phyloP scores from a whole-genome alignment of 257 asterid genomes.

The Striga asiatica region DNA sequence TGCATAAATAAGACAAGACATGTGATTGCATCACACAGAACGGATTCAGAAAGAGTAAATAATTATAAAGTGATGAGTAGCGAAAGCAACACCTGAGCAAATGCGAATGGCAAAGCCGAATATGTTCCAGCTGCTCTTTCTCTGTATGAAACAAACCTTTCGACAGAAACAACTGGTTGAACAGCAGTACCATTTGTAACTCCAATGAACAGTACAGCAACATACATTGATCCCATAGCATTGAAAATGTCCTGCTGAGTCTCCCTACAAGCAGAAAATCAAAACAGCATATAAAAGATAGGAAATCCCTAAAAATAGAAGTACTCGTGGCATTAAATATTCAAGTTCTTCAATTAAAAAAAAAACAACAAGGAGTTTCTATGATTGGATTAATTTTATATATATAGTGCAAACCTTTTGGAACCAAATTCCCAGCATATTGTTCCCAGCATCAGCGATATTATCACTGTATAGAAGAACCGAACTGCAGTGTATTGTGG shows the following conservation, averaged over 20 bases:
- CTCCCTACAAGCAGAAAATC: conserved; percentile 37
- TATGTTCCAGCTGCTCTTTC: conserved; percentile 97
- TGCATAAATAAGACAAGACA: conserved; percentile 20
- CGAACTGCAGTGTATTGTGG: conserved; percentile 97
- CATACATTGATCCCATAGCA: conserved; percentile 92
- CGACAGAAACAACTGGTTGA: conserved; percentile 95
- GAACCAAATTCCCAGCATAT: conserved; percentile 94
- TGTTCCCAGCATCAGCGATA: conserved; percentile 83
- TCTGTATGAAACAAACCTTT: conserved; percentile 84
- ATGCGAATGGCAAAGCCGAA: conserved; percentile 83
- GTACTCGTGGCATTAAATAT: background rate
- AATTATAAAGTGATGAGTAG: conserved; percentile 4
- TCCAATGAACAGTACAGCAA: conserved; percentile 78
- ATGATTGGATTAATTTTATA: no score
- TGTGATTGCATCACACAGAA: background rate
- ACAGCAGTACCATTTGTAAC: conserved; percentile 80
- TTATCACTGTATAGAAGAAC: conserved; percentile 75
- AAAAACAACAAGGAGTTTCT: no score
- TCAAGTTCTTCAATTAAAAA: background rate
- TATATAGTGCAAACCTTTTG: conserved; percentile 37
- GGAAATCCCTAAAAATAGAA: background rate
- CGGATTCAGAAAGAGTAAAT: background rate
- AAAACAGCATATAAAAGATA: conserved; percentile 7
- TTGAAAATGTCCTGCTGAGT: conserved; percentile 84
- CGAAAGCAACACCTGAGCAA: conserved; percentile 57